Evolutionary conservation across 495 filamentous ascomycete genomes (phyloP), one percentile per base, ranked within the genome.

Genomic region (Aspergillus heteromorphus): DNA sequence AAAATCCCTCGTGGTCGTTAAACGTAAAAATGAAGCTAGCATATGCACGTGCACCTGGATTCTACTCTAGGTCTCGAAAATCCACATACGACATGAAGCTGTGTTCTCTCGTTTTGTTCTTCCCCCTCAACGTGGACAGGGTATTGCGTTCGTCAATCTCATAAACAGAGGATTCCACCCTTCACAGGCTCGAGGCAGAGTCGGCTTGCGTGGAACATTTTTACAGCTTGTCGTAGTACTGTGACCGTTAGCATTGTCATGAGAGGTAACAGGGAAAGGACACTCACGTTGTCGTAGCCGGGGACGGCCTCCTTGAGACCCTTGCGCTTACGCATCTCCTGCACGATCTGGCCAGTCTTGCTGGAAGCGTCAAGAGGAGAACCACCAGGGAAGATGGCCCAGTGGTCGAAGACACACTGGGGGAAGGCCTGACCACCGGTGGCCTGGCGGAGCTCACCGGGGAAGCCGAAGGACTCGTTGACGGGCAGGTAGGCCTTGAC

Each of bases 141-240:
- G 73, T 74, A 75, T 75, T 72, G 74, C 69, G 70, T 74, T 75
- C 73, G 71, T 77, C 73, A 74, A 72, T 72, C 67, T 75, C 74
- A 74, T 75, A 67, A 77, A 65, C 66, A 67, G 61, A 70, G 69
- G 62, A 69, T 67, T 70, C 68, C 68, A 69, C 60, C 60, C 56
- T 62, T 64, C 61, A 62, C 58, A 68, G 65, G 58, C 60, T 64
- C 59, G 56, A 66, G 59, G 49, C 59, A 62, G 65, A 68, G 63
- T 61, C 57, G 65, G 56, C 63, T 58, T 63, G 66, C 58, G 59
- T 63, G 68, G 62, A 73, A 66, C 61, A 56, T 69, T 65, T 77
- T 76, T 96, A 97, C 79, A 97, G 86, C 88, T 96, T 96, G 86
- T 97, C 92, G 78, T 97, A 97, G 87, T 96, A 97, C 91, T 97